Evolutionary conservation across 192 early-diverging fungal species (phyloP).

Genomic region (Coemansia sp.): DNA sequence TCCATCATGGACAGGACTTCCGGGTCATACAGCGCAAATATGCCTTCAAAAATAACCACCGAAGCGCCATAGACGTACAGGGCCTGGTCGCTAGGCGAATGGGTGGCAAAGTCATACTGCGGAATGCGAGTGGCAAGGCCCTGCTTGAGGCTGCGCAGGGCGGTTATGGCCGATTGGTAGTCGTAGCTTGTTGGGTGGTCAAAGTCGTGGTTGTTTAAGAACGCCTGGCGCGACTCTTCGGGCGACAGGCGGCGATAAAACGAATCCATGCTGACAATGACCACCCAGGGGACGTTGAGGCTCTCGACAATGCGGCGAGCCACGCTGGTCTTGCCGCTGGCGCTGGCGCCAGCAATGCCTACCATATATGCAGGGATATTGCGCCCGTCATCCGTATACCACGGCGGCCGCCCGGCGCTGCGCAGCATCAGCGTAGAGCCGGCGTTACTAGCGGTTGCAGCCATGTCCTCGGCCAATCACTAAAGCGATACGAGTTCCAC

Average conservation of each 20-base stretch:
- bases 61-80: constrained; percentile 88
- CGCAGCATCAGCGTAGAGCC: constrained; percentile 49
- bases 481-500: too few relatives aligned
- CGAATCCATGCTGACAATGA: constrained; percentile 92
- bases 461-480: too few relatives aligned
- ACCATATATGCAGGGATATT: constrained; percentile 67
- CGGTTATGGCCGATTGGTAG: constrained; percentile 69
- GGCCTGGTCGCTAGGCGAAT: constrained; percentile 65
- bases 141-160: constrained; percentile 72
- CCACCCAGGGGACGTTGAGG: constrained; percentile 80
- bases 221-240: constrained; percentile 66
- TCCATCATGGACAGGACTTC: constrained; percentile 80
- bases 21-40: constrained; percentile 91
- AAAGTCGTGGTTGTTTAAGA: constrained; percentile 80
- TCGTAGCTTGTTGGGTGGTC: constrained; percentile 93
- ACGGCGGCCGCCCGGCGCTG: constrained; percentile 47
- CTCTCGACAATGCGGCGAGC: constrained; percentile 70
- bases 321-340: constrained; percentile 82
- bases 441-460: background rate
- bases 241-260: constrained; percentile 85
- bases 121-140: constrained; percentile 80
- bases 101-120: constrained; percentile 87
- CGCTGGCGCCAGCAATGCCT: constrained; percentile 78
- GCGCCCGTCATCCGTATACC: constrained; percentile 58
- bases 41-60: constrained; percentile 96